A percentile compares a stretch with the other conserved stretches of the same genome.
Conservation (phyloP, 305 asterid genomes). For the Fraxinus baroniana region DNA sequence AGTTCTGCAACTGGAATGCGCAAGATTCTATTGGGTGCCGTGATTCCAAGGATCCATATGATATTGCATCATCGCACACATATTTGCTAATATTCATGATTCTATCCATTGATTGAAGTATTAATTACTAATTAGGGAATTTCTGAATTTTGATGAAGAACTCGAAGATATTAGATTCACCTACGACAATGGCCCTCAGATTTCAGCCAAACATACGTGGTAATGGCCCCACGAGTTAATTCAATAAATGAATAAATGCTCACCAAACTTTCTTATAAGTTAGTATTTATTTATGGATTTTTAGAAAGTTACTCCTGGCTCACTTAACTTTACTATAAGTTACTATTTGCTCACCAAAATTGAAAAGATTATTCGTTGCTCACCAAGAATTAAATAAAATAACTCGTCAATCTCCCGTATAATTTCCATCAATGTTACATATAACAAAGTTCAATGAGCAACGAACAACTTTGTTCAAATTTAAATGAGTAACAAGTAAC, state of each 20-base stretch:
- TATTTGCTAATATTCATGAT: neutral
- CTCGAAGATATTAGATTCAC: neutral
- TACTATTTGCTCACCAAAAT: neutral
- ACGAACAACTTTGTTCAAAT: neutral
- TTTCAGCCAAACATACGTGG: neutral
- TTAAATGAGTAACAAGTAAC: too few relatives aligned
- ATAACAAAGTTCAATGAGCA: neutral
- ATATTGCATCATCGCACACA: constrained; percentile 35
- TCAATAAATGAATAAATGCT: neutral
- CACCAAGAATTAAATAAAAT: too few relatives aligned
- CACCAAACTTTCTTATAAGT: neutral
- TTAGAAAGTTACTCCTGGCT: neutral
- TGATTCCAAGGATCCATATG: constrained; percentile 55
- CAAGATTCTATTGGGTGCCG: constrained; percentile 66
- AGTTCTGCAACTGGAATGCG: constrained; percentile 58
- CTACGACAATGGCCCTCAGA: neutral
- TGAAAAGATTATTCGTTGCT: neutral
- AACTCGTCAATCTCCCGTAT: too few relatives aligned
- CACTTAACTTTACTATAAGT: neutral
- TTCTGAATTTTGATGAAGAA: neutral
- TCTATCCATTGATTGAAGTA: neutral
- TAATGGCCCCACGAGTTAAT: neutral
- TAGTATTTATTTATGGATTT: too few relatives aligned
- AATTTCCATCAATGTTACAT: too few relatives aligned
- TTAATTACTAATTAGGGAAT: neutral